These are phyloP conservation scores for Capsicum baccatum DNA, from an alignment of 257 asterid species.

Conservation along the genomic window DNA sequence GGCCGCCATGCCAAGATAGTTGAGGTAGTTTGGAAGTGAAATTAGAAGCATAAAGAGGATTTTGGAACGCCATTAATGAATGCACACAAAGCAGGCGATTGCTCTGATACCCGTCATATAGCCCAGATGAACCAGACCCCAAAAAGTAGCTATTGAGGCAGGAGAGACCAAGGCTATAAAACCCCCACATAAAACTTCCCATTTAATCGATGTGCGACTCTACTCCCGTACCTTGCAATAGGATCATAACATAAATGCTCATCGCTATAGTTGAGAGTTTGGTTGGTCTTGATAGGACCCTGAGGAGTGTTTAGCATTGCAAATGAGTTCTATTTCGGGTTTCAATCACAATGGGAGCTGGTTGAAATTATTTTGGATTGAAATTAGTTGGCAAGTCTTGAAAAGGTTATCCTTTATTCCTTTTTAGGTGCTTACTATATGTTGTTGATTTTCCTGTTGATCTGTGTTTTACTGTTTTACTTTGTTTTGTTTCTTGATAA, in stretches of 20 bases:
- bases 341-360: neutral
- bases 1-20: neutral
- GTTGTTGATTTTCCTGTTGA: neutral
- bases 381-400: neutral
- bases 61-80: neutral
- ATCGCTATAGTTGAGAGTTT: neutral
- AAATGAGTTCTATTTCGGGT: neutral
- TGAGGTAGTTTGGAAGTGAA: neutral
- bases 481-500: neutral
- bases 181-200: neutral
- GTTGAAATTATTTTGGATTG: neutral
- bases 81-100: neutral
- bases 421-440: slow-evolving; percentile 9
- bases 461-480: neutral
- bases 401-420: neutral
- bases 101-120: neutral
- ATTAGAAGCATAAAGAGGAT: neutral
- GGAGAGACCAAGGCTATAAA: neutral
- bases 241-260: neutral
- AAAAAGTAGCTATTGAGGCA: neutral
- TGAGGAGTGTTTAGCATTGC: neutral
- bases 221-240: neutral
- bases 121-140: neutral
- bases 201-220: neutral
- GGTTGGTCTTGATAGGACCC: neutral